A percentile compares a stretch with the other conserved stretches of the same genome.
Evolutionary conservation across 2,329 filamentous ascomycete species (phyloP).

Genomic region (Biscogniauxia sp.): DNA sequence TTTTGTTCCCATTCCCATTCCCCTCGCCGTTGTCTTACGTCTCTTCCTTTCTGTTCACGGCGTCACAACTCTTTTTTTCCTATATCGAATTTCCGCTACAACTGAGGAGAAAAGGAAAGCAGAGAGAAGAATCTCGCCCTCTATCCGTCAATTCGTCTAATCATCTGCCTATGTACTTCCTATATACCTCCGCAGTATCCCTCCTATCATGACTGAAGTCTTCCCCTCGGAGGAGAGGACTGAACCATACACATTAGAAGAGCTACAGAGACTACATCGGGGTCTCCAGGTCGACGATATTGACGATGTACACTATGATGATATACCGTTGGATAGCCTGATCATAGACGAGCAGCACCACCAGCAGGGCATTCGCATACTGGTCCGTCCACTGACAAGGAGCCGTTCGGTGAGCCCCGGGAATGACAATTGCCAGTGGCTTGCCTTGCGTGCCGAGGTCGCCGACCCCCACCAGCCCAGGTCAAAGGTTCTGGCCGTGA

Average conservation of each 20-base stretch:
- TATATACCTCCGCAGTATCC: constrained; percentile 12
- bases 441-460: constrained; percentile 54
- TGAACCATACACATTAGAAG: constrained; percentile 56
- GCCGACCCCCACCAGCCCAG: constrained; percentile 49
- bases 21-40: too few species aligned
- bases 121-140: background rate
- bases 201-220: constrained; percentile 45
- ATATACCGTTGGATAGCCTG: constrained; percentile 54
- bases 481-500: constrained; percentile 58
- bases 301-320: constrained; percentile 37
- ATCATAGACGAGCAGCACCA: constrained; percentile 51
- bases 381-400: constrained; percentile 53
- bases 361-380: constrained; percentile 54
- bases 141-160: constrained; percentile 1
- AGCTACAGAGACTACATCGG: constrained; percentile 48
- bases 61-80: background rate
- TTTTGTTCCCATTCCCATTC: background rate
- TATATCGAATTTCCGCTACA: constrained; percentile 3
- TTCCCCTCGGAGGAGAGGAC: constrained; percentile 52
- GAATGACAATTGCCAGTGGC: constrained; percentile 56
- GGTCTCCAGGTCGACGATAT: constrained; percentile 45
- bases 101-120: too few species aligned
- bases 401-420: constrained; percentile 56
- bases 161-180: constrained; percentile 9
- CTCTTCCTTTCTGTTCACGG: too few species aligned